Evolutionary conservation across 495 filamentous ascomycete genomes (phyloP).

Genomic region (Copromyces sp.): DNA sequence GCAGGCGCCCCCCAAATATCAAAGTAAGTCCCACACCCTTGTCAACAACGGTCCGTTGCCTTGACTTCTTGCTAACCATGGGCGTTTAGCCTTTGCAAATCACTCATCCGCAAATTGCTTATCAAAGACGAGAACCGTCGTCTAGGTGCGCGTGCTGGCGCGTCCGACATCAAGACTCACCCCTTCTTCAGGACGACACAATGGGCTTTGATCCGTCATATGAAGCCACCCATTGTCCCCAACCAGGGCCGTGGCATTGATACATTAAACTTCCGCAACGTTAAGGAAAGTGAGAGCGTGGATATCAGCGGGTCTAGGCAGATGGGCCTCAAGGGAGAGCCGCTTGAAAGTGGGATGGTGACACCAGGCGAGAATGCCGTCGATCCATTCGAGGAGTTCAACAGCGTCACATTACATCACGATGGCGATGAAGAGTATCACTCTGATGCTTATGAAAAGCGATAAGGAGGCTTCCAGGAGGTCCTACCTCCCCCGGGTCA

Average conservation of each 20-base stretch:
- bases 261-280: constrained; percentile 92
- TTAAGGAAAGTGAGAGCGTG: constrained; percentile 93
- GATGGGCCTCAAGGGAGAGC: constrained; percentile 57
- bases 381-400: constrained; percentile 99
- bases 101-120: constrained; percentile 86
- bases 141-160: constrained; percentile 87
- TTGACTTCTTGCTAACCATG: constrained; percentile 8
- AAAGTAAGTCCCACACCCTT: constrained; percentile 50
- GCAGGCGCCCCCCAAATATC: constrained; percentile 75
- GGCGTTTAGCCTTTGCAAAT: constrained; percentile 73
- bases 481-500: background rate
- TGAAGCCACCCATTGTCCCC: constrained; percentile 97
- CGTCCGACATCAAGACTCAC: constrained; percentile 92
- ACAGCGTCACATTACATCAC: constrained; percentile 95
- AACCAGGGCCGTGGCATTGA: constrained; percentile 86
- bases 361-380: constrained; percentile 69
- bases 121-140: constrained; percentile 97
- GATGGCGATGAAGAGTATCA: constrained; percentile 63
- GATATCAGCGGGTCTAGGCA: constrained; percentile 65
- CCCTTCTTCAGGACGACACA: constrained; percentile 93
- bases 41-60: constrained; percentile 7
- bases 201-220: constrained; percentile 94
- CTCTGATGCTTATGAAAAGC: background rate
- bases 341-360: constrained; percentile 70
- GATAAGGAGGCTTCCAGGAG: constrained; percentile 4